phyloP scores from a whole-genome alignment of 2,329 filamentous ascomycete genomes.

The Gnomoniopsis smithogilvyi region DNA sequence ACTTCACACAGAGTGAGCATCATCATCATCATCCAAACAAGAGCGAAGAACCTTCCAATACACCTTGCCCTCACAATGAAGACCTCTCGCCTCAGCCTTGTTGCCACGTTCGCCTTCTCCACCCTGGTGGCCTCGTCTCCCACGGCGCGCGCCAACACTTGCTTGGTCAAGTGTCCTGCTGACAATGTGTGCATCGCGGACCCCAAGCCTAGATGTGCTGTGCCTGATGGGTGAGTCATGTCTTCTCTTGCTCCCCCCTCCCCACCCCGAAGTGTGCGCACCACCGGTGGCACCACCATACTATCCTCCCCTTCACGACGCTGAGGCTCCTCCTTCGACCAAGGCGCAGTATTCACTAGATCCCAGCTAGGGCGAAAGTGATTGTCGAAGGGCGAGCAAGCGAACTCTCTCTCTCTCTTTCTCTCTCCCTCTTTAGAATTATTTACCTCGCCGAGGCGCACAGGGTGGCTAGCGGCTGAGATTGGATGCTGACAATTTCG shows the following conservation, averaged over 20 bases:
- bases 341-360: too few relatives aligned
- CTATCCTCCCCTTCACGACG: too few relatives aligned
- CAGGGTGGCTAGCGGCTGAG: not conserved
- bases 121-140: not conserved
- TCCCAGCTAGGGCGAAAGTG: too few relatives aligned
- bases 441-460: not conserved
- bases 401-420: too few relatives aligned
- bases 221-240: not conserved
- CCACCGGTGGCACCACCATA: not conserved
- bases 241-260: not conserved
- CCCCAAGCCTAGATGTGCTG: constrained; percentile 2
- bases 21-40: not conserved
- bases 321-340: too few relatives aligned
- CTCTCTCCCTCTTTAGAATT: not conserved
- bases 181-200: constrained; percentile 8
- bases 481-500: not conserved
- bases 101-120: not conserved
- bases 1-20: too few relatives aligned
- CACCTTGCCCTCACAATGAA: not conserved
- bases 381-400: too few relatives aligned
- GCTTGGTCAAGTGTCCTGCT: not conserved
- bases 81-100: not conserved
- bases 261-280: too few relatives aligned
- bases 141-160: not conserved
- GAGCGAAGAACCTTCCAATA: not conserved